Evolutionary conservation across 441 rosid genomes (phyloP).

Genomic region (Populus hybrid): DNA sequence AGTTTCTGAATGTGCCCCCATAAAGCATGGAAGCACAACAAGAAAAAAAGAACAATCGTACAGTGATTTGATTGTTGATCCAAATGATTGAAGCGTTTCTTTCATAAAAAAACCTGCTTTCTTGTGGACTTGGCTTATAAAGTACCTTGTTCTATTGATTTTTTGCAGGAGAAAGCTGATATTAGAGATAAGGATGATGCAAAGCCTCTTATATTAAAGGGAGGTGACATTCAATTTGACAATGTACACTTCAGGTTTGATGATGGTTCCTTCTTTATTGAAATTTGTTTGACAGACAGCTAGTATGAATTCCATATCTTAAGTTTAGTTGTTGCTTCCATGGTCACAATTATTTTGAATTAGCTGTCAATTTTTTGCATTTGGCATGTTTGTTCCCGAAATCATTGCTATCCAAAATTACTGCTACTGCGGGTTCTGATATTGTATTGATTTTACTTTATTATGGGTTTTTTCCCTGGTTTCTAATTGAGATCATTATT

Average conservation of each 20-base stretch:
- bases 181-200: constrained; percentile 59
- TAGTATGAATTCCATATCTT: not conserved
- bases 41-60: not conserved
- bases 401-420: not conserved
- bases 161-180: constrained; percentile 74
- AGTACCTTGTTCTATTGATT: constrained; percentile 19
- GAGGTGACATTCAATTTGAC: constrained; percentile 83
- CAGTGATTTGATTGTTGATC: not conserved
- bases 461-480: not conserved
- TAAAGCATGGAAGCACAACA: not conserved
- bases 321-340: not conserved
- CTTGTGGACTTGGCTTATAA: not conserved
- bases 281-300: not conserved
- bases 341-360: not conserved
- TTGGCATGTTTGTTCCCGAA: not conserved
- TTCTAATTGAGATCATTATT: not conserved
- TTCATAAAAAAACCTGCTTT: not conserved
- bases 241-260: constrained; percentile 77
- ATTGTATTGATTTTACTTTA: not conserved
- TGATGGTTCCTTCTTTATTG: constrained; percentile 3
- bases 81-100: not conserved
- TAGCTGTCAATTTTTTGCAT: not conserved
- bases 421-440: not conserved
- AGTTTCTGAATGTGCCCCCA: not conserved
- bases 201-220: constrained; percentile 54